A percentile compares a stretch with the other conserved stretches of the same genome.
phyloP scores from a whole-genome alignment of 1,284 basidiomycete genomes.

The Ustilago hordei region DNA sequence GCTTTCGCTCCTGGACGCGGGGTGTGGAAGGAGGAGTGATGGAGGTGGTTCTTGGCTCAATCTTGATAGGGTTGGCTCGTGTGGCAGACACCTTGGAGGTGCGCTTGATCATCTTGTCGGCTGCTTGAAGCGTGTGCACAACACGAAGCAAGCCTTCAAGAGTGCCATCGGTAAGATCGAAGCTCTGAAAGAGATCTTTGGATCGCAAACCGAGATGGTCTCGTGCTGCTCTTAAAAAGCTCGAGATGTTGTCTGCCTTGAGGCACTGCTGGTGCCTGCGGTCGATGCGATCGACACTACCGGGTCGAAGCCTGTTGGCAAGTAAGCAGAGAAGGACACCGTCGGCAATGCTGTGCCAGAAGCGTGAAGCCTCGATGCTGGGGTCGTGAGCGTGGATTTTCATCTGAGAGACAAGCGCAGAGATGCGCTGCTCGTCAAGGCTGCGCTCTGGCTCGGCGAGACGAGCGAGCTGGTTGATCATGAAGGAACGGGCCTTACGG shows the following conservation, averaged over 20 bases:
- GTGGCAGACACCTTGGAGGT: slow-evolving; percentile 25
- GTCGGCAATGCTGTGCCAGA: slow-evolving; percentile 55
- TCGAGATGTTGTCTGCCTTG: slow-evolving; percentile 56
- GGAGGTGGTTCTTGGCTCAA: slow-evolving; percentile 43
- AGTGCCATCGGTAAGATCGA: slow-evolving; percentile 57
- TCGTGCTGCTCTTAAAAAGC: slow-evolving; percentile 55
- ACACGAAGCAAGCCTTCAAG: slow-evolving; percentile 55
- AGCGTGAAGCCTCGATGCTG: slow-evolving; percentile 38
- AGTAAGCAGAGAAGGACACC: slow-evolving; percentile 61
- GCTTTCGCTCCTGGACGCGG: slow-evolving; percentile 34
- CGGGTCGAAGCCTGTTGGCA: slow-evolving; percentile 46
- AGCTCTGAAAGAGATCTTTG: slow-evolving; percentile 57
- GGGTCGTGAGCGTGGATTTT: slow-evolving; percentile 24
- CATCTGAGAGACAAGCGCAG: slow-evolving; percentile 31
- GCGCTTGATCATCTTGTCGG: slow-evolving; percentile 33
- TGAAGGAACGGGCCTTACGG: slow-evolving; percentile 51
- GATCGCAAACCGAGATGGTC: slow-evolving; percentile 57
- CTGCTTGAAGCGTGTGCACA: slow-evolving; percentile 52
- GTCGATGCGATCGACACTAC: slow-evolving; percentile 50
- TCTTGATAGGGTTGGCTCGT: slow-evolving; percentile 33
- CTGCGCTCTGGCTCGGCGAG: slow-evolving; percentile 25
- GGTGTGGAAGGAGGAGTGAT: slow-evolving; percentile 49
- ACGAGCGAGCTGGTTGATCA: slow-evolving; percentile 44
- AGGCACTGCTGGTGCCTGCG: slow-evolving; percentile 56
- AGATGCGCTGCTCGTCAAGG: slow-evolving; percentile 37